Percentiles rank a stretch among this genome's conserved stretches.
phyloP scores from a whole-genome alignment of 768 basidiomycete genomes.

The Baorangia bicolor region DNA sequence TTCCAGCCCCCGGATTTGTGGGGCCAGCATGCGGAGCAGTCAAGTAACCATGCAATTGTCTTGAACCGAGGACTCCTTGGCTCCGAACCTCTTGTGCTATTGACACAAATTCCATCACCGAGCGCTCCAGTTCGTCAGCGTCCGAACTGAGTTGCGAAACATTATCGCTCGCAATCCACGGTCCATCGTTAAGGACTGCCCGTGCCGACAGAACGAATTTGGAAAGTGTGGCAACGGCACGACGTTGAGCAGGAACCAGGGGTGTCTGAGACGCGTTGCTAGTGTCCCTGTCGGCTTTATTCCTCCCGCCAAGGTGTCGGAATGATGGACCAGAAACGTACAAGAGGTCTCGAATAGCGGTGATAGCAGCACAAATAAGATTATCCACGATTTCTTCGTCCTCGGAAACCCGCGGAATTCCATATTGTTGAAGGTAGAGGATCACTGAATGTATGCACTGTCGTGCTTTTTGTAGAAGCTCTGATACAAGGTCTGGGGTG shows the following conservation, averaged over 20 bases:
- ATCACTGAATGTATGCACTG: conserved; percentile 60
- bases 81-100: conserved; percentile 51
- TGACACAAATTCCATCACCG: conserved; percentile 62
- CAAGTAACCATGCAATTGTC: conserved; percentile 39
- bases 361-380: conserved; percentile 57
- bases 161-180: conserved; percentile 22
- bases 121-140: conserved; percentile 70
- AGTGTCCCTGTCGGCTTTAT: conserved; percentile 24
- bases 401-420: conserved; percentile 44
- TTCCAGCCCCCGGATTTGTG: conserved; percentile 48
- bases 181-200: conserved; percentile 57
- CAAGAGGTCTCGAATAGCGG: conserved; percentile 67
- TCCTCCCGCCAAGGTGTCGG: conserved; percentile 51
- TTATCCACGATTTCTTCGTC: conserved; percentile 60
- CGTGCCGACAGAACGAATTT: conserved; percentile 85
- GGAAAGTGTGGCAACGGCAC: conserved; percentile 83
- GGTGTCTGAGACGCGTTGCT: conserved; percentile 48
- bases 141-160: conserved; percentile 60
- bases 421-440: conserved; percentile 52
- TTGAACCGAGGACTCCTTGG: conserved; percentile 29
- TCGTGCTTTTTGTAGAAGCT: conserved; percentile 57
- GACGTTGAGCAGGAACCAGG: conserved; percentile 74
- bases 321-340: conserved; percentile 60
- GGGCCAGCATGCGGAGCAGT: conserved; percentile 38
- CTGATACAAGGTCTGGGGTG: conserved; percentile 54